Conservation (phyloP, 306 rosid species). For the Boehmeria nivea region DNA sequence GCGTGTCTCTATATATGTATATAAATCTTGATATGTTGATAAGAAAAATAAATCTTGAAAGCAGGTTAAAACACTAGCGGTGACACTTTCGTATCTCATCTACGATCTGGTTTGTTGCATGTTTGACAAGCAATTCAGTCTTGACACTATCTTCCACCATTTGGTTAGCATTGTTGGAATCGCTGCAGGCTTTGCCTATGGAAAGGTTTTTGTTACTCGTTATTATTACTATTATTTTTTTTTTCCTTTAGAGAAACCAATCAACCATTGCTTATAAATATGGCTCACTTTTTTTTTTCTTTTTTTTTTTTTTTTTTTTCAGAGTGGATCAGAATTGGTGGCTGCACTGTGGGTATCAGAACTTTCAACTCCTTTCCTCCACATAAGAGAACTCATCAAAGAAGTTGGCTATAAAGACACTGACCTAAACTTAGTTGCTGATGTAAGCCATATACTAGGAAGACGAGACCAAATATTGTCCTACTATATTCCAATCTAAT, state of each 20-base stretch:
- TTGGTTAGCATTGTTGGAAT: constrained; percentile 70
- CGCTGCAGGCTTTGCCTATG: constrained; percentile 54
- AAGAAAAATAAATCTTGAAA: neutral
- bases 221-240: neutral
- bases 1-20: too few relatives aligned
- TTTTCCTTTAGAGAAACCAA: neutral
- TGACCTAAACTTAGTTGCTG: constrained; percentile 59
- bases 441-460: constrained; percentile 38
- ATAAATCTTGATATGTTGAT: neutral
- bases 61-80: constrained; percentile 59
- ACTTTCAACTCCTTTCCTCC: constrained; percentile 84
- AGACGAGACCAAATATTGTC: neutral
- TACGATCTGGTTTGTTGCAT: constrained; percentile 71
- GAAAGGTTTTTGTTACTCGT: constrained; percentile 39
- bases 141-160: constrained; percentile 74
- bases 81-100: constrained; percentile 65
- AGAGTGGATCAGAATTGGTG: constrained; percentile 82
- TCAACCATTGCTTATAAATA: neutral
- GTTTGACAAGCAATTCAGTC: constrained; percentile 47
- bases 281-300: neutral
- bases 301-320: neutral
- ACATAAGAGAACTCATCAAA: constrained; percentile 70
- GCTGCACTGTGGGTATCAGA: constrained; percentile 81
- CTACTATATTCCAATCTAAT: neutral
- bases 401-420: constrained; percentile 73